These are phyloP conservation scores for Carex littledalei DNA, from an alignment of 176 grass and related monocot genomes.

Conservation along the genomic window DNA sequence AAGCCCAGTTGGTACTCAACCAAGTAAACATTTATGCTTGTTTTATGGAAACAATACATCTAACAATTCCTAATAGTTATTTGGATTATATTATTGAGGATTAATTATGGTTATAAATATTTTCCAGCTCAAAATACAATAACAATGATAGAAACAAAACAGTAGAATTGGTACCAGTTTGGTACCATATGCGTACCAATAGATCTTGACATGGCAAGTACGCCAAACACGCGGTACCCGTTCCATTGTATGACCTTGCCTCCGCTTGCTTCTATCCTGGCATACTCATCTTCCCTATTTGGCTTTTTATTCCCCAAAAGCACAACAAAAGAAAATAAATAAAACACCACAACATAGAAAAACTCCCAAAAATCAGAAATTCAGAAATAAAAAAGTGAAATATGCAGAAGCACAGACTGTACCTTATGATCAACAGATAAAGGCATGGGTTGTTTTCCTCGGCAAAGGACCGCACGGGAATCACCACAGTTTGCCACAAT, in stretches of 20 bases:
- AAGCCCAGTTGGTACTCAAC: neutral
- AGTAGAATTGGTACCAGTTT: neutral
- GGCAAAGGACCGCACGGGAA: conserved; percentile 77
- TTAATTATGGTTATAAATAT: neutral
- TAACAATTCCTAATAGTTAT: neutral
- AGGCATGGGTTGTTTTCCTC: conserved; percentile 57
- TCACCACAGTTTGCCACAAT: conserved; percentile 86
- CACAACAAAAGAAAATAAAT: neutral
- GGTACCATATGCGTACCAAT: conserved; percentile 51
- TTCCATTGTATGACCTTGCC: conserved; percentile 99
- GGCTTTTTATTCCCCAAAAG: conserved; percentile 35
- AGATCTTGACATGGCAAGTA: conserved; percentile 98
- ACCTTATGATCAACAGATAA: conserved; percentile 89
- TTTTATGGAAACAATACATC: neutral
- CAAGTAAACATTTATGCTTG: neutral
- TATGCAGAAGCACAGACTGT: neutral
- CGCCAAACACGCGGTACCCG: conserved; percentile 93
- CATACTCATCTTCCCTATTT: conserved; percentile 94
- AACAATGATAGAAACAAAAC: neutral
- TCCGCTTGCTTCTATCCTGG: conserved; percentile 75
- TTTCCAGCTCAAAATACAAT: neutral
- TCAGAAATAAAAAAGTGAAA: neutral
- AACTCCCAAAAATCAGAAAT: neutral
- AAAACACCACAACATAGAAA: neutral
- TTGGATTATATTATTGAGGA: neutral